Conservation (phyloP, 345 rosid genomes). For the Clausena lansium region DNA sequence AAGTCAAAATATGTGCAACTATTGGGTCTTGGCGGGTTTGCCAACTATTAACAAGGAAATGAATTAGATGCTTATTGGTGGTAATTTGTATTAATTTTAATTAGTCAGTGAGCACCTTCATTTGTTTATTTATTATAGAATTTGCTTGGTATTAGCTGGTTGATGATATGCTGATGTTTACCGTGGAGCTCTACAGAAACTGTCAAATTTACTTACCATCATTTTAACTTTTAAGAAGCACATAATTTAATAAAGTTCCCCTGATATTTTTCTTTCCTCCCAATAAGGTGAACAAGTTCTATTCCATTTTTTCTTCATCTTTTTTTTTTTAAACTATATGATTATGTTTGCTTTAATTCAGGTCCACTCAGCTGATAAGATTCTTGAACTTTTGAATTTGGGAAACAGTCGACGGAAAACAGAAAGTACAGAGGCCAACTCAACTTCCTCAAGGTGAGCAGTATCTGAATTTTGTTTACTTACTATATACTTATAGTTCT, state of each 20-base stretch:
- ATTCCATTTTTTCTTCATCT: not conserved
- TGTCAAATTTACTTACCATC: not conserved
- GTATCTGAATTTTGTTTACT: not conserved
- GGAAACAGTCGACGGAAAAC: slow-evolving; percentile 94
- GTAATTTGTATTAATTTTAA: not conserved
- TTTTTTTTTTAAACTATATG: not conserved
- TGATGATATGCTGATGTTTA: not conserved
- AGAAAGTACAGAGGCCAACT: slow-evolving; percentile 89
- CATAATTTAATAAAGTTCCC: not conserved
- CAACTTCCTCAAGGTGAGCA: slow-evolving; percentile 82
- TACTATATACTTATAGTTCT: not conserved
- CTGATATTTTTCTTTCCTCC: not conserved
- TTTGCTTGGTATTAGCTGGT: not conserved
- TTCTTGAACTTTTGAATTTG: slow-evolving; percentile 85
- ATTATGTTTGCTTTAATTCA: slow-evolving; percentile 28
- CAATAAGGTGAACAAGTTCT: not conserved
- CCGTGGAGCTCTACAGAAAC: not conserved
- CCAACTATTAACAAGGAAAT: not conserved
- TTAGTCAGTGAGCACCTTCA: not conserved
- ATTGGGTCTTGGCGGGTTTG: not conserved
- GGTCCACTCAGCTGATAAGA: slow-evolving; percentile 89
- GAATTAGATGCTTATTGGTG: not conserved
- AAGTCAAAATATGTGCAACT: not conserved
- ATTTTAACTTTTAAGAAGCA: not conserved
- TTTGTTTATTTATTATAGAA: not conserved